Base-by-base conservation (phyloP, 1,284 basidiomycete species). In the Ganoderma boninense region DNA sequence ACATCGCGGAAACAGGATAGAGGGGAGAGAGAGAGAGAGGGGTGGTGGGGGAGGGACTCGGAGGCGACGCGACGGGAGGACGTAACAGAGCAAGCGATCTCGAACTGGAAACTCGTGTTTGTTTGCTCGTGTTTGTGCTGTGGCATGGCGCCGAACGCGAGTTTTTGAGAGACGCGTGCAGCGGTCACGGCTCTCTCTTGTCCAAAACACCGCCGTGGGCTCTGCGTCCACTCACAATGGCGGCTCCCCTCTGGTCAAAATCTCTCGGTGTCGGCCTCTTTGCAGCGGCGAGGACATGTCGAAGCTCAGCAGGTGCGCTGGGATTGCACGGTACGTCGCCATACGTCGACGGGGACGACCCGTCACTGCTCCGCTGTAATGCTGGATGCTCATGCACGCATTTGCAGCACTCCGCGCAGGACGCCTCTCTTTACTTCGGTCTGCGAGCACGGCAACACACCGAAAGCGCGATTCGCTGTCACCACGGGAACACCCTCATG, bases 1-100 rank as follows among this genome's bases (percentile, higher is more conserved):
- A 86, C 88, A 89, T 89, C 62, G 63, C 20, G 59, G 65, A 57
- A 66, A 14, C 23, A 46, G 67, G 32, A 54, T 38, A 43, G 60
- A 38, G 35, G 38, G 54, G 67, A 64, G 44, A 32, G 4, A 62
- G 35, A 29, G 26, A 29, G 26, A 29, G 26, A 61, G 38, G 60
- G 38, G 46, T 56, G 32, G 29, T 32, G 32, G 16, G 54, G n/a
- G 64, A 26, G 38, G 38, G 38, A 40, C 38, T 40, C 40, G 26
- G 20, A 49, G 52, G 54, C 54, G 57, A 65, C 18, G 59, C 40
- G 49, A 56, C 52, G 40, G 35, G 40, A 64, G 44, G 44, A 64
- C 46, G 57, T 44, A 59, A 26, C 4, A 4, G n/a, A 67, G 52
- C n/a, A 42, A 18, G 38, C 16, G 18, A 14, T 7, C 23, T 54